Evolutionary conservation across 106 monocot genomes (phyloP).

Genomic region (Xerophyta viscosa): DNA sequence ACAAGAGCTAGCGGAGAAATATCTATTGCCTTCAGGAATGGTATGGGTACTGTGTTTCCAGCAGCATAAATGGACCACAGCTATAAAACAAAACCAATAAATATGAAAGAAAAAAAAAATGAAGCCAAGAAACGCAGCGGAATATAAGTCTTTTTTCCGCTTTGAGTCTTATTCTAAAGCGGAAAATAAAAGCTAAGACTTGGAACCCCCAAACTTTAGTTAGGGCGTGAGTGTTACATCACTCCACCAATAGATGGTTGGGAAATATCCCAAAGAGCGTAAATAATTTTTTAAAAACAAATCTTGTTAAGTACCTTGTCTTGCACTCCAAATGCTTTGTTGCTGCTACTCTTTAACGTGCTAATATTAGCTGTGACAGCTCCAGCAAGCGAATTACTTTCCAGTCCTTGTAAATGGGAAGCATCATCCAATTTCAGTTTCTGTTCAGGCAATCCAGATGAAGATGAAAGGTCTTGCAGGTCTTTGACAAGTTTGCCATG

Average conservation of each 20-base stretch:
- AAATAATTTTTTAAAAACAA: too few species aligned
- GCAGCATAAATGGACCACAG: constrained; percentile 97
- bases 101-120: not conserved
- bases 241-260: too few species aligned
- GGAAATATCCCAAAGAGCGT: too few species aligned
- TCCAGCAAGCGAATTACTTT: constrained; percentile 12
- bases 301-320: constrained; percentile 91
- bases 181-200: too few species aligned
- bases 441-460: constrained; percentile 15
- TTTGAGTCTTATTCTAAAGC: too few species aligned
- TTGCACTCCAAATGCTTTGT: constrained; percentile 80
- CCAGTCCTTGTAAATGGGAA: constrained; percentile 11
- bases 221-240: too few species aligned
- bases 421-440: constrained; percentile 12
- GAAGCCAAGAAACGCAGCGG: too few species aligned
- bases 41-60: constrained; percentile 95
- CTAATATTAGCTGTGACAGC: constrained; percentile 6
- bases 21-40: constrained; percentile 90
- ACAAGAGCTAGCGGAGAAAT: constrained; percentile 89
- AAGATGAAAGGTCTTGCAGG: constrained; percentile 17
- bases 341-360: constrained; percentile 38
- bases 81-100: constrained; percentile 23
- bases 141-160: too few species aligned
- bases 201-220: too few species aligned
- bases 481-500: constrained; percentile 24